Base-by-base conservation (phyloP, 306 rosid species). In the Vigna radiata region DNA sequence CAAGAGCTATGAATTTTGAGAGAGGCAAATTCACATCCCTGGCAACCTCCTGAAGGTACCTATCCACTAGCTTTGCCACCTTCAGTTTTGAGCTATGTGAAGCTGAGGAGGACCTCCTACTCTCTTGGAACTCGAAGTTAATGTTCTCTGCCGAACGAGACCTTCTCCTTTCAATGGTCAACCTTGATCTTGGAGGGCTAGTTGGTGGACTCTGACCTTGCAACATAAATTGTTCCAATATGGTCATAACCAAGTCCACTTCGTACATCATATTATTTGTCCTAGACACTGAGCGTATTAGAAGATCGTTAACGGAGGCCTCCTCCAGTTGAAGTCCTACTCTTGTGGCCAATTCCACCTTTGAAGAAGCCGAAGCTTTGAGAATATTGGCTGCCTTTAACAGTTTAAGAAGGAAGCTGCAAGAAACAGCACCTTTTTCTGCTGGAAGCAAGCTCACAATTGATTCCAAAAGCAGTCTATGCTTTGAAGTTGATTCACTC, bases 1-100 rank as follows among this genome's bases (percentile, higher is more conserved):
- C 93, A 41, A 92, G 70, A 58, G 86, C 87, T 73, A 88, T 80
- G 77, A 92, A 92, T 79, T 88, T 92, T 0, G 88, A 79, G 66
- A 92, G 83, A 1, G 92, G 88, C 86, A 92, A 86, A 78, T 90
- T 88, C 65, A 75, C 85, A 72, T 92, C 97, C 72, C 83, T 83
- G 25, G 86, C 90, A 85, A 89, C 85, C 85, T 88, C 90, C 74
- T 88, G 91, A 63, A 92, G 92, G 76, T 92, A 92, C 58, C 85
- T 85, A 78, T 92, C 97, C 58, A 92, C 88, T 64, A 92, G 78
- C 84, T 85, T 92, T 48, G 93, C 96, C 79, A 92, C 97, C 84
- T 86, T 90, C 62, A 90, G 73, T 70, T 86, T 90, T 56, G 78
- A 74, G 39, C 66, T 19, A 43, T 76, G 80, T 39, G 80, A 76